Conservation (phyloP, 192 early-diverging fungal species). For the Coemansia sp. region DNA sequence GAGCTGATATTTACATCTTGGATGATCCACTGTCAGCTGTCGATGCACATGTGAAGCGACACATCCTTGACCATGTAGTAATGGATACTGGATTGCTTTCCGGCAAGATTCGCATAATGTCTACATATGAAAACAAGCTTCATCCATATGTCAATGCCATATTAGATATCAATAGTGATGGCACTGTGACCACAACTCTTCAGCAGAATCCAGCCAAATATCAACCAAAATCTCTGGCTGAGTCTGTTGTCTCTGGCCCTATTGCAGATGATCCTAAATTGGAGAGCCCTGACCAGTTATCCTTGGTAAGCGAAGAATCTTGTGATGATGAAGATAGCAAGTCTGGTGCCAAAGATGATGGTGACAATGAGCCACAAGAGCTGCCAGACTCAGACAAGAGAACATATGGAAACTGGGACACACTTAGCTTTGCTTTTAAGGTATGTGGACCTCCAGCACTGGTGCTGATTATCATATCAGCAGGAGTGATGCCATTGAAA, state of each 20-base stretch:
- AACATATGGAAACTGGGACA: constrained; percentile 8
- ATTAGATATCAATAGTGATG: constrained; percentile 69
- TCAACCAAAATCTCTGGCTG: neutral
- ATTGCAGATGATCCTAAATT: neutral
- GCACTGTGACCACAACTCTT: constrained; percentile 29
- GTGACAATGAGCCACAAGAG: neutral
- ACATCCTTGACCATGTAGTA: constrained; percentile 66
- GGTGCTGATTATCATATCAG: constrained; percentile 6
- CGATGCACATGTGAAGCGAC: constrained; percentile 69
- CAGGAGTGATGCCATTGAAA: constrained; percentile 12
- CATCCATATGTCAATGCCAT: constrained; percentile 74
- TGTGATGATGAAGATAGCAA: neutral
- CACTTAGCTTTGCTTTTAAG: constrained; percentile 6
- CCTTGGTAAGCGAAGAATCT: neutral
- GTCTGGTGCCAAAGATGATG: neutral
- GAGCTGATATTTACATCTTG: constrained; percentile 74
- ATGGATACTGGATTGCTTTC: constrained; percentile 58
- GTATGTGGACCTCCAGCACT: constrained; percentile 25
- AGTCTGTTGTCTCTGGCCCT: neutral
- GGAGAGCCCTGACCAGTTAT: neutral
- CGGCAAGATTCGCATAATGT: constrained; percentile 78
- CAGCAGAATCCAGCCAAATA: constrained; percentile 16
- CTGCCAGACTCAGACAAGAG: neutral
- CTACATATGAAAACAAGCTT: constrained; percentile 79
- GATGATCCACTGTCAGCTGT: constrained; percentile 91